Conservation (phyloP, 208 protist genomes). For the Acanthamoeba triangularis region DNA sequence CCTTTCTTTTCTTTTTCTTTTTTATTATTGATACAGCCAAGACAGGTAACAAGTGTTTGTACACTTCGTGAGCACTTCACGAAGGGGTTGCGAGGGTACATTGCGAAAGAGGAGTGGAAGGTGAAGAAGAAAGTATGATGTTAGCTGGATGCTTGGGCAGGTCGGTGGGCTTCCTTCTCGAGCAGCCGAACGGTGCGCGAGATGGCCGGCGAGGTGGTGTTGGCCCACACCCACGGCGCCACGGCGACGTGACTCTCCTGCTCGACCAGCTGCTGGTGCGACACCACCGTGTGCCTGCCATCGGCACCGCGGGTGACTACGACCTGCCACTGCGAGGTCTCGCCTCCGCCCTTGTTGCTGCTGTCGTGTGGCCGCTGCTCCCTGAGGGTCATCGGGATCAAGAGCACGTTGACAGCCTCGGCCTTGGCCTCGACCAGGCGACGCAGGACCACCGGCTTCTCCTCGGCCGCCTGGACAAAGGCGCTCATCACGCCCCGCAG, state of each 20-base stretch:
- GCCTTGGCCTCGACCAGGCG: slow-evolving; percentile 5
- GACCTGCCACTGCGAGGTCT: background rate
- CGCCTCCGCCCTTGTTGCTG: background rate
- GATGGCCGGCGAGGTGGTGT: background rate
- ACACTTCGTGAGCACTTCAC: background rate
- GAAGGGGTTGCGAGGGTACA: too few species aligned
- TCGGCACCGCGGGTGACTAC: background rate
- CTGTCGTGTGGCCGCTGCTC: background rate
- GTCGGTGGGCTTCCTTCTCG: background rate
- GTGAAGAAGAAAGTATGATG: background rate
- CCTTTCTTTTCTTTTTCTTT: too few species aligned
- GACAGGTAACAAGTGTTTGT: too few species aligned
- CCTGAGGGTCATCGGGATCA: background rate
- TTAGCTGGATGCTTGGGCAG: background rate
- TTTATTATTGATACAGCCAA: too few species aligned
- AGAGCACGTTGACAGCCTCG: background rate
- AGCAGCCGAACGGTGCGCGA: background rate
- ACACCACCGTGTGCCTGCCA: background rate
- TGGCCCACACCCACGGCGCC: background rate
- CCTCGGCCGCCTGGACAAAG: background rate
- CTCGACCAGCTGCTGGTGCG: background rate
- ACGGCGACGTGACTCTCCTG: background rate
- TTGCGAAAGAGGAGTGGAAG: too few species aligned
- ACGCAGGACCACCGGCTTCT: background rate
- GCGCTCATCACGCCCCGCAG: background rate